phyloP scores from a whole-genome alignment of 2,329 filamentous ascomycete species.

The Fusarium abutilonis region DNA sequence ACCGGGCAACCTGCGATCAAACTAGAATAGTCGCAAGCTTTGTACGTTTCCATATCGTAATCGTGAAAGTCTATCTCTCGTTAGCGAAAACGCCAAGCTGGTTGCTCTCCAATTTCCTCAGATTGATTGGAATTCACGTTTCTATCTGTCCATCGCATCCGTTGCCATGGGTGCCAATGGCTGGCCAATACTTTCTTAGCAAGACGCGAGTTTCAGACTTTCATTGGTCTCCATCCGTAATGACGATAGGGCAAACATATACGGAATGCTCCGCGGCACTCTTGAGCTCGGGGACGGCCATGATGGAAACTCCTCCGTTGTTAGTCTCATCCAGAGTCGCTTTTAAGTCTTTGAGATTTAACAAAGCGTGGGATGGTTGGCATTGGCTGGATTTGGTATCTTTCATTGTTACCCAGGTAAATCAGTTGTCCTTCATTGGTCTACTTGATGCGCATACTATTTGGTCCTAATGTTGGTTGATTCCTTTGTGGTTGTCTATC shows the following conservation, averaged over 20 bases:
- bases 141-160: conserved; percentile 11
- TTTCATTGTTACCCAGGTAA: background rate
- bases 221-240: conserved; percentile 14
- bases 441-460: background rate
- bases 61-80: background rate
- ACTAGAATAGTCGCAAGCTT: conserved; percentile 4
- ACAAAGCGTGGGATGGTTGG: background rate
- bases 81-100: conserved; percentile 2
- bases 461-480: background rate
- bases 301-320: conserved; percentile 24
- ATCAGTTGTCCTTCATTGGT: background rate
- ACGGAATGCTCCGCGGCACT: conserved; percentile 9
- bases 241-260: conserved; percentile 12
- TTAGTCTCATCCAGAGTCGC: conserved; percentile 24
- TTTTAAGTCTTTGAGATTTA: background rate
- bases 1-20: conserved; percentile 37
- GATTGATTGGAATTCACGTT: conserved; percentile 40
- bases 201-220: conserved; percentile 30
- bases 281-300: conserved; percentile 4
- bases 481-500: background rate
- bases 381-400: background rate
- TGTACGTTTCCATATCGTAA: background rate
- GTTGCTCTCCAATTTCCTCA: conserved; percentile 36
- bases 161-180: conserved; percentile 22
- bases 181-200: background rate